These are phyloP conservation scores for Daldinia eschscholtzii DNA, from an alignment of 2,329 filamentous ascomycete species.

Conservation along the genomic window DNA sequence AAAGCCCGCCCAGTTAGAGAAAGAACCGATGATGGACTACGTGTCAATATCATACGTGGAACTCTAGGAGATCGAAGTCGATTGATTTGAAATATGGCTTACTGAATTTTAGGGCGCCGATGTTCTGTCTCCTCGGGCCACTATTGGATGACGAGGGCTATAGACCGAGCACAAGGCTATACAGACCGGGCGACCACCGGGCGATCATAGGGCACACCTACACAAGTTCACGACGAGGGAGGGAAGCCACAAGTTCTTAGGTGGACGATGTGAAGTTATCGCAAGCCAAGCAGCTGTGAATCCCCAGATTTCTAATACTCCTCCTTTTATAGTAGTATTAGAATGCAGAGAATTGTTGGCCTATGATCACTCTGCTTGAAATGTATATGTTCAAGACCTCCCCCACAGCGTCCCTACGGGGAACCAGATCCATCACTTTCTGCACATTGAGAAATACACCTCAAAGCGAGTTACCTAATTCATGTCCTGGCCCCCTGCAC, in stretches of 20 bases:
- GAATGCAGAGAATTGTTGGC: not conserved
- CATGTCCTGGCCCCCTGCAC: not conserved
- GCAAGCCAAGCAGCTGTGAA: conserved; percentile 22
- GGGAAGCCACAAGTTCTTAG: not conserved
- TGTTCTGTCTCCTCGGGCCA: not conserved
- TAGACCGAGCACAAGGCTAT: not conserved
- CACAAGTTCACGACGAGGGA: not conserved
- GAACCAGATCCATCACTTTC: not conserved
- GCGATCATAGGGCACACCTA: not conserved
- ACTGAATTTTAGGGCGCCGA: not conserved
- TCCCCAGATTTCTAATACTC: conserved; percentile 13
- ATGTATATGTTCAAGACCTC: not conserved
- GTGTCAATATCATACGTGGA: not conserved
- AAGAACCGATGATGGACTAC: not conserved
- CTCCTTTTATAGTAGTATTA: not conserved
- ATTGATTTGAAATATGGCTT: not conserved
- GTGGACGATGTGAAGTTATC: not conserved
- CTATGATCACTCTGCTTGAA: not conserved
- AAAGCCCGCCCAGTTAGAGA: not conserved
- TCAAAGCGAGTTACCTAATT: not conserved
- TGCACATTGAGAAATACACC: not conserved
- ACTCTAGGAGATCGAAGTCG: not conserved
- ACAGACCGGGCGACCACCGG: not conserved
- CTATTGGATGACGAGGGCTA: not conserved
- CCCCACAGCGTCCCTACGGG: not conserved